phyloP scores from a whole-genome alignment of 2,329 filamentous ascomycete genomes.

The Hymenoscyphus fructigenus region DNA sequence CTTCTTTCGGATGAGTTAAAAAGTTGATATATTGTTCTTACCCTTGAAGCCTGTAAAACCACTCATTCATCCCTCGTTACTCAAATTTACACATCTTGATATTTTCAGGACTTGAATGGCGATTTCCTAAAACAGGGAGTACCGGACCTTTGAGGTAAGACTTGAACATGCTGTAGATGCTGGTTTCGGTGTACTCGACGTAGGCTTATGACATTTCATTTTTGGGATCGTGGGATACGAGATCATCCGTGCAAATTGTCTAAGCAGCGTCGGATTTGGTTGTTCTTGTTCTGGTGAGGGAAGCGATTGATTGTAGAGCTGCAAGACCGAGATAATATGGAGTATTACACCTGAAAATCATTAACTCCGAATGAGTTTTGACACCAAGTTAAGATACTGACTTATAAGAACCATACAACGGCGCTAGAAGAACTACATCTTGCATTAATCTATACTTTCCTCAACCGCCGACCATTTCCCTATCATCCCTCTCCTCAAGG shows the following conservation, averaged over 20 bases:
- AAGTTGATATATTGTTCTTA: too few species aligned
- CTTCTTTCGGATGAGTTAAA: too few species aligned
- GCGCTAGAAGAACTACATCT: conserved; percentile 48
- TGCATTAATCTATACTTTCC: too few species aligned
- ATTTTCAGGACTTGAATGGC: conserved; percentile 54
- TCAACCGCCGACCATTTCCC: too few species aligned
- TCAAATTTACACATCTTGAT: too few species aligned
- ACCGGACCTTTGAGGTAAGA: conserved; percentile 55
- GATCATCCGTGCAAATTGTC: conserved; percentile 56
- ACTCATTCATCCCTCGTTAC: too few species aligned
- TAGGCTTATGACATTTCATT: conserved; percentile 52
- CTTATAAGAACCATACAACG: conserved; percentile 53
- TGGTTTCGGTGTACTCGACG: conserved; percentile 52
- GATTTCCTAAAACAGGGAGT: conserved; percentile 56
- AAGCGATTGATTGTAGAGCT: conserved; percentile 51
- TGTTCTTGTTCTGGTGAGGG: conserved; percentile 53
- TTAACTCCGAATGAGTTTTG: neutral
- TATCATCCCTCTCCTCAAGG: too few species aligned
- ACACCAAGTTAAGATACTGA: conserved; percentile 13
- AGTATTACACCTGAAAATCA: conserved; percentile 47
- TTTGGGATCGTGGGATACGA: conserved; percentile 54
- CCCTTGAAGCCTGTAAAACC: too few species aligned
- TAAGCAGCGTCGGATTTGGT: conserved; percentile 47
- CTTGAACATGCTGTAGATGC: conserved; percentile 55
- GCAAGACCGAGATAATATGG: conserved; percentile 57